Conservation (phyloP, 2,329 filamentous ascomycete species). For the Fusarium subtropicale region DNA sequence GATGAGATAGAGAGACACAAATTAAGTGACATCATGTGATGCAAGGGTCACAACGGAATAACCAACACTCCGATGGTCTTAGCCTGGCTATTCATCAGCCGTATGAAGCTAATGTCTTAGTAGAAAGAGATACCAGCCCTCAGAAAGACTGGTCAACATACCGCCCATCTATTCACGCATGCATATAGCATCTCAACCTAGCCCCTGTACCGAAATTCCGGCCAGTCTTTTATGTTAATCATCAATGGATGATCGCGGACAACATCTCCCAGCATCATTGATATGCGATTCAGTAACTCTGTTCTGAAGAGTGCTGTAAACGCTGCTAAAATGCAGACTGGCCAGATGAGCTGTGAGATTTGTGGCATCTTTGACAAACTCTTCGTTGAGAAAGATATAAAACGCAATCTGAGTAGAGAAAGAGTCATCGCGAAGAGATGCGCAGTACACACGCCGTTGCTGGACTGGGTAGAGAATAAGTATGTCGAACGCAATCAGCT, state of each 20-base stretch:
- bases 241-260: no score
- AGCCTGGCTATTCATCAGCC: no score
- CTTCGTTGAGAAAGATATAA: neutral
- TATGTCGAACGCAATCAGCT: neutral
- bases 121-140: neutral
- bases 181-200: neutral
- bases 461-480: neutral
- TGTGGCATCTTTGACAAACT: neutral
- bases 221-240: neutral
- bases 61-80: neutral
- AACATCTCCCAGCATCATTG: rapidly evolving
- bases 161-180: neutral
- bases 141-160: neutral
- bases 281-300: neutral
- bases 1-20: neutral
- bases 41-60: neutral
- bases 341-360: neutral
- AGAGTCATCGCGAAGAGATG: neutral
- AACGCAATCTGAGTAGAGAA: neutral
- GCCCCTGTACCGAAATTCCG: rapidly evolving
- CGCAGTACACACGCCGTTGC: neutral
- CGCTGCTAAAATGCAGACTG: neutral
- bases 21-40: neutral
- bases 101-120: neutral
- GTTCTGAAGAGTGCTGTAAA: neutral